Evolutionary conservation across 75 land plant species (phyloP).

Genomic region (Pinus taeda): DNA sequence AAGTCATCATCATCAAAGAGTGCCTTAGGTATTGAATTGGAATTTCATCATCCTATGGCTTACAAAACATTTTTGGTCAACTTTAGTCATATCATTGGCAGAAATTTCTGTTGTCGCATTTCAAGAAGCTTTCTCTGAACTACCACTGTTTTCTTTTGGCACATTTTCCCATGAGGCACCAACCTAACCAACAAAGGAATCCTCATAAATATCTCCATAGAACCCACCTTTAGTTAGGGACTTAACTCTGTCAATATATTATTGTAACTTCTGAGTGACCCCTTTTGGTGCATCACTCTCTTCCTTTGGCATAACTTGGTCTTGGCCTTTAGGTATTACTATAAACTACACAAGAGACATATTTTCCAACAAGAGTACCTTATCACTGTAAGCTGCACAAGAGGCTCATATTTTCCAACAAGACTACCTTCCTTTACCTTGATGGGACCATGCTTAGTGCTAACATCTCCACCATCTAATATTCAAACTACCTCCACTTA

Average conservation of each 20-base stretch:
- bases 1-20: constrained; percentile 31
- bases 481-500: constrained; percentile 86
- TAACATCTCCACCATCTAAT: constrained; percentile 95
- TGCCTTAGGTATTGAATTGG: not conserved
- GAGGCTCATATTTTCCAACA: constrained; percentile 92
- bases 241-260: no score
- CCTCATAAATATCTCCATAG: constrained; percentile 88
- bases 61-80: not conserved
- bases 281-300: no score
- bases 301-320: no score
- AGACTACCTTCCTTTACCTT: constrained; percentile 96
- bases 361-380: no score
- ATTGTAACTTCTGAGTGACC: no score
- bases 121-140: constrained; percentile 6
- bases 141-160: constrained; percentile 19
- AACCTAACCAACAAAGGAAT: constrained; percentile 57
- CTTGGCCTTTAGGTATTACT: no score
- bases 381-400: constrained; percentile 25
- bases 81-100: constrained; percentile 7
- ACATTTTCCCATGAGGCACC: constrained; percentile 85
- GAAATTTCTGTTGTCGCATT: constrained; percentile 9
- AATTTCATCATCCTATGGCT: not conserved
- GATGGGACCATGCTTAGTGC: constrained; percentile 87
- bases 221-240: constrained; percentile 29
- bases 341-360: no score